Percentiles rank a stretch among this genome's conserved stretches.
These are phyloP conservation scores for Dipteronia dyeriana DNA, from an alignment of 345 rosid species.

Conservation along the genomic window DNA sequence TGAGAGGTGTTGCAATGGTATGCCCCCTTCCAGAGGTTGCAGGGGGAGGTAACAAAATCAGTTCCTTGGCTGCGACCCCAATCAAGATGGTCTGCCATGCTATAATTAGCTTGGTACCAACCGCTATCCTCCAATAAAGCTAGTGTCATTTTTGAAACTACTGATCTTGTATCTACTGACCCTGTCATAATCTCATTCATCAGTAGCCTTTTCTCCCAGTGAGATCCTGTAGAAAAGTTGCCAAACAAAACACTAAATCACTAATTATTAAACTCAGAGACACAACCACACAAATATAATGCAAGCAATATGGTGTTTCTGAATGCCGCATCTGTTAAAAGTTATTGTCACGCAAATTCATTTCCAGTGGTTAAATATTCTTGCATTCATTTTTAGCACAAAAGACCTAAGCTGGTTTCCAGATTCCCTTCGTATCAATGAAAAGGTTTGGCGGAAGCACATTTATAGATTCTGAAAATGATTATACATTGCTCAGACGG, in stretches of 20 bases:
- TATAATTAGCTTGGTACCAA: constrained; percentile 98
- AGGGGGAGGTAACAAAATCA: constrained; percentile 83
- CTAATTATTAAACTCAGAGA: constrained; percentile 7
- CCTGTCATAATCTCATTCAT: constrained; percentile 99
- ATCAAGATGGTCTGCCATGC: constrained; percentile 95
- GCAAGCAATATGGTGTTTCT: neutral
- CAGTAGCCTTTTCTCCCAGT: constrained; percentile 97
- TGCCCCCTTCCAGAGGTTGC: constrained; percentile 97
- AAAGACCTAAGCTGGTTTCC: neutral
- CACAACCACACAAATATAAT: neutral
- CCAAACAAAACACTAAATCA: constrained; percentile 13
- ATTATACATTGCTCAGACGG: neutral
- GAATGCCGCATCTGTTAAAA: neutral
- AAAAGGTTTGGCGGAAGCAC: neutral
- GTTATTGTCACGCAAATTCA: neutral
- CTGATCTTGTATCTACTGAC: constrained; percentile 96
- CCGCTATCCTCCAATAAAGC: constrained; percentile 98
- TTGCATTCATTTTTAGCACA: neutral
- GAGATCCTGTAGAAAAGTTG: constrained; percentile 65
- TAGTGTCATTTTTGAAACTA: constrained; percentile 95
- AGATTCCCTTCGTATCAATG: neutral
- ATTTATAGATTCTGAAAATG: neutral
- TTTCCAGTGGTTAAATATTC: neutral
- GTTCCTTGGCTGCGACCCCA: constrained; percentile 99
- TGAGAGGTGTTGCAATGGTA: constrained; percentile 93